phyloP scores from a whole-genome alignment of 1,284 basidiomycete genomes.

The Fomitiporia mediterranea region DNA sequence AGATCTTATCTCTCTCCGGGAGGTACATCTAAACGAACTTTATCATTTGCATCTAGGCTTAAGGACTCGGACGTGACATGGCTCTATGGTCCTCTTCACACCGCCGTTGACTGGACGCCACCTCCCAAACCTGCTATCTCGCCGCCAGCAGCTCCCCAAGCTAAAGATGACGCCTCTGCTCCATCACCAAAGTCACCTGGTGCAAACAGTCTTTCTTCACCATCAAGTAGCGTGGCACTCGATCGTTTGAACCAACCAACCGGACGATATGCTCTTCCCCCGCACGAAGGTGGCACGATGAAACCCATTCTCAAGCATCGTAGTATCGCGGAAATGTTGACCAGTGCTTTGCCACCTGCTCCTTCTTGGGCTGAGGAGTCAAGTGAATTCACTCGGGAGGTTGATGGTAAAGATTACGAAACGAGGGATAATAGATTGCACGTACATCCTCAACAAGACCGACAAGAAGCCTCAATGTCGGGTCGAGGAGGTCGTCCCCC shows the following conservation, averaged over 20 bases:
- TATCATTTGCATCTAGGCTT: conserved; percentile 59
- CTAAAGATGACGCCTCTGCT: conserved; percentile 29
- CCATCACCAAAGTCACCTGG: conserved; percentile 31
- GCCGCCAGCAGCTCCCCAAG: conserved; percentile 24
- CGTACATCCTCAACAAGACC: conserved; percentile 14
- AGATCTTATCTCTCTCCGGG: conserved; percentile 5
- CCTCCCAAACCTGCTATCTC: conserved; percentile 38
- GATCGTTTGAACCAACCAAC: conserved; percentile 4
- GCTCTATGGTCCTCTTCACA: conserved; percentile 97
- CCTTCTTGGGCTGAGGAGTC: conserved; percentile 46
- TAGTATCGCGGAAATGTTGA: conserved; percentile 87
- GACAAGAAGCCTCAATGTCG: conserved; percentile 17
- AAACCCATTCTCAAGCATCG: conserved; percentile 98
- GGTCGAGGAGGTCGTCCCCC: conserved; percentile 40
- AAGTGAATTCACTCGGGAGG: conserved; percentile 24
- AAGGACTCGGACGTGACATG: conserved; percentile 99
- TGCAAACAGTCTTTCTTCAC: conserved; percentile 23
- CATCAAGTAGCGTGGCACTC: conserved; percentile 13
- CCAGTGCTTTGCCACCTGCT: conserved; percentile 48
- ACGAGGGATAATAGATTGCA: conserved; percentile 34
- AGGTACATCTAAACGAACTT: neutral
- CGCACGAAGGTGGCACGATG: conserved; percentile 31
- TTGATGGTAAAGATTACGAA: conserved; percentile 32
- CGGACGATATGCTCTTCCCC: neutral
- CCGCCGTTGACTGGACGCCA: conserved; percentile 74